A percentile compares a stretch with the other conserved stretches of the same genome.
Evolutionary conservation across 148 eudicot genomes (phyloP).

Genomic region (Rhododendron ovatum): DNA sequence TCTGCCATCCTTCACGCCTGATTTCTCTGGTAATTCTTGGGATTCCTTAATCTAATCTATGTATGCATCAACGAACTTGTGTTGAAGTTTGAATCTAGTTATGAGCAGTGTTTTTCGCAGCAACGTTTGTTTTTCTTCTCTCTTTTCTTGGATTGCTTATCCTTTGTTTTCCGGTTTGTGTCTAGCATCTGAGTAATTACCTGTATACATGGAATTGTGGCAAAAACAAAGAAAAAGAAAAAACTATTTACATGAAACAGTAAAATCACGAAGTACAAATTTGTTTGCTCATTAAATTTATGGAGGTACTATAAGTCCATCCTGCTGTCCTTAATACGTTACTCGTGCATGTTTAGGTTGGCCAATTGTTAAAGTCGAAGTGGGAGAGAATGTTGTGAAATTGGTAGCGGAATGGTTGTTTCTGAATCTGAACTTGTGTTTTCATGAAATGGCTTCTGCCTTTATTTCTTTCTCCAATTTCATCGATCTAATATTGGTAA

Average conservation of each 20-base stretch:
- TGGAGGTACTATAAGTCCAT: too few species aligned
- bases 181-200: too few species aligned
- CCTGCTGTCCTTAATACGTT: neutral
- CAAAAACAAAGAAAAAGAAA: too few species aligned
- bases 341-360: conserved; percentile 13
- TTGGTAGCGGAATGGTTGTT: neutral
- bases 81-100: neutral
- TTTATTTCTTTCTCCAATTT: neutral
- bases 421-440: neutral
- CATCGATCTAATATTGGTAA: neutral
- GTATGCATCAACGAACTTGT: neutral
- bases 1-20: neutral
- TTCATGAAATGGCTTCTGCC: neutral
- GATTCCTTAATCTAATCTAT: neutral
- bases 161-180: neutral
- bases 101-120: neutral
- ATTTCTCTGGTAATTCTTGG: neutral
- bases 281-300: too few species aligned
- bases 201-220: too few species aligned
- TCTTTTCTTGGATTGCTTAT: neutral
- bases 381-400: conserved; percentile 12
- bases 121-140: neutral
- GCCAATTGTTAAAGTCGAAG: conserved; percentile 21
- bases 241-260: too few species aligned
- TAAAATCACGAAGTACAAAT: too few species aligned